Evolutionary conservation across 73 alveolate genomes (phyloP), one percentile per base, ranked within the genome.

Genomic region (Paramecium sexaurelia): DNA sequence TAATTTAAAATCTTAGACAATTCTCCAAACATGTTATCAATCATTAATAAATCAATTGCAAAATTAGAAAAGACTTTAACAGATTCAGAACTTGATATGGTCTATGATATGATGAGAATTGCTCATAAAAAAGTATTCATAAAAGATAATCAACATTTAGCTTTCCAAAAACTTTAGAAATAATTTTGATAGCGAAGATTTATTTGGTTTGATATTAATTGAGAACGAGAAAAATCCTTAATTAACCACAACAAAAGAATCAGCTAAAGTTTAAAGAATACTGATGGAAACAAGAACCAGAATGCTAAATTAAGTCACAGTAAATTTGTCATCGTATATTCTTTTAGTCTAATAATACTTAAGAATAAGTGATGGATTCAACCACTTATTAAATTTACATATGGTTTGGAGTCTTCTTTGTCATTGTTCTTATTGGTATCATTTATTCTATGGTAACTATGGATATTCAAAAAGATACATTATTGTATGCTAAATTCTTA

Each of bases 71-170:
- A 78, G 27, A 61, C 36, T 24, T 22, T 78, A 78, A 20, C 35
- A 19, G 90, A 78, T 17, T 22, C n/a, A 29, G 90, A 78, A 15
- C 5, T 78, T 45, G 73, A 78, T 39, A 5, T 78, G 15, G 73
- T 78, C 8, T 78, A 78, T 45, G 90, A 78, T 78, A 78, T 78
- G 90, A 78, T 78, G 90, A 78, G 90, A 43, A 78, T 78, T 78
- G 90, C 90, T 13, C 90, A 78, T 45, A 78, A 78, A 24, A 78
- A 43, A 78, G 87, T 73, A 73, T 15, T 32, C 1, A 33, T 33
- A 2, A 17, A n/a, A 3, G 5, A 17, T 51, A 33, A 73, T 22
- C 19, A 36, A 10, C 20, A 3, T 35, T 1, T 73, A 73, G 87
- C 32, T 78, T 1, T 41, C 75, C 0, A 78, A 78, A 43, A 78